phyloP scores from a whole-genome alignment of 1,139 yeast species.

The Yamadazyma buinensis region DNA sequence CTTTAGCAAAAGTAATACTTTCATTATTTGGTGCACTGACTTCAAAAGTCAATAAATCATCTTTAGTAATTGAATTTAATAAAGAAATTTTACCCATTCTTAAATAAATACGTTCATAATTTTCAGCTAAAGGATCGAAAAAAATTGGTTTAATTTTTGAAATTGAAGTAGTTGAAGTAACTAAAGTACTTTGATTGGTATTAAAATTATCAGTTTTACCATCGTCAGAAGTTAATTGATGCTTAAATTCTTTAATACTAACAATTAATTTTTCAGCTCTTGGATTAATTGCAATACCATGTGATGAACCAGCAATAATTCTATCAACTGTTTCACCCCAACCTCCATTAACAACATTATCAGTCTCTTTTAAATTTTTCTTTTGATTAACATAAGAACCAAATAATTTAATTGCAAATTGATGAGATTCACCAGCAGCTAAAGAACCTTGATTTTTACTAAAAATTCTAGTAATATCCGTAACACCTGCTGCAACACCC shows the following conservation, averaged over 20 bases:
- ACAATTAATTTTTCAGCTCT: slow-evolving; percentile 72
- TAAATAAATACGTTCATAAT: slow-evolving; percentile 59
- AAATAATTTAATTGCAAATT: slow-evolving; percentile 67
- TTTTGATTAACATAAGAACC: slow-evolving; percentile 57
- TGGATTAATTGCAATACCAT: slow-evolving; percentile 80
- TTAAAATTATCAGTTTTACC: slow-evolving; percentile 20
- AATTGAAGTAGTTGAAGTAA: slow-evolving; percentile 45
- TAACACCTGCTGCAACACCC: slow-evolving; percentile 87
- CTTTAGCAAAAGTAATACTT: slow-evolving; percentile 56
- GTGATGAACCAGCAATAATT: slow-evolving; percentile 70
- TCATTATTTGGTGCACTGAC: slow-evolving; percentile 47
- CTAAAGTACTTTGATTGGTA: slow-evolving; percentile 35
- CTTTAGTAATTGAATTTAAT: slow-evolving; percentile 28
- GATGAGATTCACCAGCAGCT: slow-evolving; percentile 61
- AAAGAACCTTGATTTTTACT: slow-evolving; percentile 61
- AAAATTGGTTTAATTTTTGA: slow-evolving; percentile 59
- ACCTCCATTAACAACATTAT: slow-evolving; percentile 53
- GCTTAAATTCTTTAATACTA: slow-evolving; percentile 71
- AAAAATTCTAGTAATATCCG: slow-evolving; percentile 79
- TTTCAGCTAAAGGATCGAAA: slow-evolving; percentile 60
- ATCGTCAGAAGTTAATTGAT: slow-evolving; percentile 31
- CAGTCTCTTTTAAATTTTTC: slow-evolving; percentile 20
- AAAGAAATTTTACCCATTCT: slow-evolving; percentile 49
- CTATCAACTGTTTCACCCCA: slow-evolving; percentile 89
- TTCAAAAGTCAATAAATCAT: slow-evolving; percentile 46